Evolutionary conservation across 1,284 basidiomycete genomes (phyloP), one percentile per base, ranked within the genome.

Genomic region (Xanthoconium separans): DNA sequence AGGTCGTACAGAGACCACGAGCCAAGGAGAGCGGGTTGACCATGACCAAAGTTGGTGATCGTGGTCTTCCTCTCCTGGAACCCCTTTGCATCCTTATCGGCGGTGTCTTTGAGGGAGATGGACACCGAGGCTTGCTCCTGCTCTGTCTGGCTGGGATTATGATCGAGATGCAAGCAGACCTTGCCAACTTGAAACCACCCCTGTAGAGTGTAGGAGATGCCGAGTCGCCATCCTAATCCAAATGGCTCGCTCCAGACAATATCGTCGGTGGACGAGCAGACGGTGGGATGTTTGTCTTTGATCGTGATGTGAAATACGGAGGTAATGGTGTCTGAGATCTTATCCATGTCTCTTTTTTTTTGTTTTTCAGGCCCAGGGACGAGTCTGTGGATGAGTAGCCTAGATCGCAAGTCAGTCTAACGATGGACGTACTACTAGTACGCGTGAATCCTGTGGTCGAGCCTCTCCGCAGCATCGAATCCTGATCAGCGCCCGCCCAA

Each of bases 171-270:
- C 24, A 70, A 12, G 34, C 54, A 50, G 46, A 70, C 52, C 49
- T 53, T 70, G 44, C 65, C 8, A 11, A n/a, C 16, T n/a, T 37
- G 40, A 40, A 70, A 59, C 64, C 68, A 69, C 39, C 51, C 56
- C 34, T 40, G 29, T 1, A 27, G 30, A 4, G 58, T 56, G 56
- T 50, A 58, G 2, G 68, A 43, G 22, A 67, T 50, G 3, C 69
- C 65, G 8, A 67, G 49, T 2, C 69, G 67, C 69, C 68, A 67
- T 9, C 65, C 65, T 10, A 67, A 6, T 1, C 65, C 65, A 50
- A 70, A 70, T n/a, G 42, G 44, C n/a, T 65, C 62, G 51, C 60
- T 60, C 68, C 68, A 67, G 27, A 60, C 47, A 42, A 44, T 55
- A 15, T 55, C 4, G 22, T 59, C 55, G 1, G 15, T 31, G 1